Percentiles rank a stretch among this genome's conserved stretches.
Conservation (phyloP, 345 rosid species). For the Microthlaspi erraticum region DNA sequence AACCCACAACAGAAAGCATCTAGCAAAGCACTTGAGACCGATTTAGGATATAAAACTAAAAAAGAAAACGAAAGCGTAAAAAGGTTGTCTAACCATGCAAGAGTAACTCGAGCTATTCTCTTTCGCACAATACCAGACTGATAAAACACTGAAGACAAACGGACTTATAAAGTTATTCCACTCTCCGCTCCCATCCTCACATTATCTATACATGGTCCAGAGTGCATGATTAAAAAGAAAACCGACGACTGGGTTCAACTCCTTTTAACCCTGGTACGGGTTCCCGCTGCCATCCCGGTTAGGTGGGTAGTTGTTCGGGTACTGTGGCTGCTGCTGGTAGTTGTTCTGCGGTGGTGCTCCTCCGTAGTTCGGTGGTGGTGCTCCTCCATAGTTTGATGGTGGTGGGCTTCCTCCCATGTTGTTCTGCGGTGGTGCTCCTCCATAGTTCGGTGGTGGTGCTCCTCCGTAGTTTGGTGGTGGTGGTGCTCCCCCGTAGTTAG, state of each 20-base stretch:
- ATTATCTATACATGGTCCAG: slow-evolving; percentile 42
- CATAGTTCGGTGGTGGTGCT: slow-evolving; percentile 31
- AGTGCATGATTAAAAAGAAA: slow-evolving; percentile 32
- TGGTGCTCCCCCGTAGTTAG: slow-evolving; percentile 39
- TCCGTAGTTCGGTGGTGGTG: slow-evolving; percentile 30
- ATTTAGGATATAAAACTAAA: slow-evolving; percentile 23
- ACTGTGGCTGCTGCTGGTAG: slow-evolving; percentile 49
- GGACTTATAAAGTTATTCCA: slow-evolving; percentile 29
- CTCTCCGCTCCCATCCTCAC: slow-evolving; percentile 32
- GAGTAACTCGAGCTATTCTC: slow-evolving; percentile 21
- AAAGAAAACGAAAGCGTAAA: neutral
- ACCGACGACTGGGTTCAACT: slow-evolving; percentile 29
- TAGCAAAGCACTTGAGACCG: neutral
- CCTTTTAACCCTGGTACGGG: slow-evolving; percentile 43
- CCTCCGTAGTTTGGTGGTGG: slow-evolving; percentile 31
- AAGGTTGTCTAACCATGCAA: slow-evolving; percentile 19
- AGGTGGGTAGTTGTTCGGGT: slow-evolving; percentile 47
- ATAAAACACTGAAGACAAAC: slow-evolving; percentile 31
- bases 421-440: slow-evolving; percentile 38
- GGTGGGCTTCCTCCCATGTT: slow-evolving; percentile 35
- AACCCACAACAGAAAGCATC: neutral
- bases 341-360: slow-evolving; percentile 41
- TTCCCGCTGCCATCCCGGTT: slow-evolving; percentile 43
- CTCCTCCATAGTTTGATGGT: slow-evolving; percentile 39
- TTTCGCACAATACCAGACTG: slow-evolving; percentile 29